These are phyloP conservation scores for Pseudogymnoascus destructans DNA, from an alignment of 2,329 filamentous ascomycete species.

Conservation along the genomic window DNA sequence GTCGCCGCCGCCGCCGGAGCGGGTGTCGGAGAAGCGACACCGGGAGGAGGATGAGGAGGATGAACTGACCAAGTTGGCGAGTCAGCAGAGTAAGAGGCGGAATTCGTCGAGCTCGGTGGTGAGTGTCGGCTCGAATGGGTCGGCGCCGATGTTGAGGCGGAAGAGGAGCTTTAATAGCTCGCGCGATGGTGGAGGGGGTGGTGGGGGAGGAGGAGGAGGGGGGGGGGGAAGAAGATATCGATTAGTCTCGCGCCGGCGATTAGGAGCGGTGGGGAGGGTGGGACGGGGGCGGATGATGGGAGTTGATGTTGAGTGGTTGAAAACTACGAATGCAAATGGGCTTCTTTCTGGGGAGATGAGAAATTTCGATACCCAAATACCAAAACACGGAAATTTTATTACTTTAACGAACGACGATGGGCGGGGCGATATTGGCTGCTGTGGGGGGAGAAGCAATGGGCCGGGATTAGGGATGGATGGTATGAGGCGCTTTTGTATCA, in stretches of 20 bases:
- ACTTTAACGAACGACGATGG: background rate
- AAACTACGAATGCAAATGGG: background rate
- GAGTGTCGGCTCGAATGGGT: constrained; percentile 20
- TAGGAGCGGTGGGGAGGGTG: constrained; percentile 24
- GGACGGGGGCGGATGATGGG: constrained; percentile 17
- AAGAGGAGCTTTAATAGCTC: constrained; percentile 32
- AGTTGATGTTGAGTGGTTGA: constrained; percentile 14
- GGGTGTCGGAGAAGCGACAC: constrained; percentile 76
- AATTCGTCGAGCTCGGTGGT: constrained; percentile 37
- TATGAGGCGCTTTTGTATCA: background rate
- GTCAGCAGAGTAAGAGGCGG: constrained; percentile 40
- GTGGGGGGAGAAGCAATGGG: background rate
- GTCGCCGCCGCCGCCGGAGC: constrained; percentile 47
- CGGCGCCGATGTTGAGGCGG: constrained; percentile 29
- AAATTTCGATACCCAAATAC: background rate
- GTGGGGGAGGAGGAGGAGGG: constrained; percentile 18
- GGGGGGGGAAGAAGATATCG: constrained; percentile 37
- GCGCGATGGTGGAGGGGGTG: constrained; percentile 28
- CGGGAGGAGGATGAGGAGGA: constrained; percentile 91
- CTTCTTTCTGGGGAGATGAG: background rate
- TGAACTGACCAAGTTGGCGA: constrained; percentile 70
- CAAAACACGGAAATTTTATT: background rate
- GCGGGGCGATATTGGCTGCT: background rate
- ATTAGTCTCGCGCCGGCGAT: constrained; percentile 40
- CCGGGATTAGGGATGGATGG: background rate